phyloP scores from a whole-genome alignment of 495 filamentous ascomycete genomes.

The Neurospora africana region DNA sequence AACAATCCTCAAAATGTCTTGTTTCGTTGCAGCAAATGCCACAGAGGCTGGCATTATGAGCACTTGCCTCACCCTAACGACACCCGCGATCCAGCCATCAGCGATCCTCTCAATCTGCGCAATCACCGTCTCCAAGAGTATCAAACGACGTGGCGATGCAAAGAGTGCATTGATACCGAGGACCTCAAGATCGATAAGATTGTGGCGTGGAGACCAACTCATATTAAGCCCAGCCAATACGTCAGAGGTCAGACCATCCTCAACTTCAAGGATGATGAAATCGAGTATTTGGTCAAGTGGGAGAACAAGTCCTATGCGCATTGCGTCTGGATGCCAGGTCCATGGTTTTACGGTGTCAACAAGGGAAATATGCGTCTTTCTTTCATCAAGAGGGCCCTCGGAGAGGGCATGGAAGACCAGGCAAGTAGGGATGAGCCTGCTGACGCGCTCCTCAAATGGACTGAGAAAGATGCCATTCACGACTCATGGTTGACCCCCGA shows the following conservation, averaged over 20 bases:
- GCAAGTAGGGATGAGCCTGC: constrained; percentile 6
- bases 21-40: constrained; percentile 72
- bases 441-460: constrained; percentile 52
- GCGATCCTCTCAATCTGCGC: constrained; percentile 30
- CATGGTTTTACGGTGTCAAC: constrained; percentile 79
- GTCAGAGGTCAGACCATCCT: constrained; percentile 32
- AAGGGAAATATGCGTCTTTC: constrained; percentile 52
- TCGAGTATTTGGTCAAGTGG: constrained; percentile 92
- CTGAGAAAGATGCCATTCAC: constrained; percentile 66
- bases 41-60: constrained; percentile 69
- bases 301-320: constrained; percentile 65
- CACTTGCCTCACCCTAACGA: constrained; percentile 52
- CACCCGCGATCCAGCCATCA: constrained; percentile 22
- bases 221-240: constrained; percentile 37
- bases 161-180: constrained; percentile 48
- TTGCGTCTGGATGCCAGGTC: constrained; percentile 73
- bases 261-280: constrained; percentile 51
- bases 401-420: constrained; percentile 20
- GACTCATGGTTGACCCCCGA: constrained; percentile 78
- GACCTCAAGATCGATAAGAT: constrained; percentile 55
- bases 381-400: constrained; percentile 60
- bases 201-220: constrained; percentile 73
- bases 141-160: constrained; percentile 59
- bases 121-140: constrained; percentile 45
- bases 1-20: constrained; percentile 68